These are phyloP conservation scores for Solanum chmielewskii DNA, from an alignment of 257 asterid genomes.

Conservation along the genomic window DNA sequence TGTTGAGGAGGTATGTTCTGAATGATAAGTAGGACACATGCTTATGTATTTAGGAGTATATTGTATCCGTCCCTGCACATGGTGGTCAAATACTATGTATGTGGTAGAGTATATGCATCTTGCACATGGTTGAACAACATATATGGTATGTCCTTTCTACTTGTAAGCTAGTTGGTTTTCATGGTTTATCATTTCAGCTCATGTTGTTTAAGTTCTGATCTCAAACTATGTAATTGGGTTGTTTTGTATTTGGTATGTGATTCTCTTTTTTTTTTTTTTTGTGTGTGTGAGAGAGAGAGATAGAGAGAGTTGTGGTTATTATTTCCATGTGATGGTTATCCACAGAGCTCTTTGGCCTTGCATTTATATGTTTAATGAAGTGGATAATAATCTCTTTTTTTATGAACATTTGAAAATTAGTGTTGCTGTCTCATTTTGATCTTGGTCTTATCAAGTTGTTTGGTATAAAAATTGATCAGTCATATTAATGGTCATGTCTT, in stretches of 20 bases:
- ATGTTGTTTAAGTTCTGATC: not conserved
- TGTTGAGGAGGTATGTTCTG: not conserved
- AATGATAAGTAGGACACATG: not conserved
- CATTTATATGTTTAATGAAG: not conserved
- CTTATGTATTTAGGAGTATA: not conserved
- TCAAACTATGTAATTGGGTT: not conserved
- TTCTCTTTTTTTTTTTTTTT: not conserved
- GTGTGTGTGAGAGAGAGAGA: rapidly evolving
- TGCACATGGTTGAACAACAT: not conserved
- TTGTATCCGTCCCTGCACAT: not conserved
- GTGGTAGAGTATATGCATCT: not conserved
- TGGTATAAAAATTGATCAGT: not conserved
- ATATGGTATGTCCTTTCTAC: not conserved
- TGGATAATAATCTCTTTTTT: not conserved
- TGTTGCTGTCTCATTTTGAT: not conserved
- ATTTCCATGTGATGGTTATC: not conserved
- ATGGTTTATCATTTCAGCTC: not conserved
- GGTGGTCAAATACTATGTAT: not conserved
- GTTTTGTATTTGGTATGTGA: not conserved
- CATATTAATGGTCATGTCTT: not conserved
- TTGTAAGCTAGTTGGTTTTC: not conserved
- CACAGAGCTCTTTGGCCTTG: not conserved
- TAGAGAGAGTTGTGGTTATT: not conserved
- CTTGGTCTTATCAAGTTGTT: not conserved
- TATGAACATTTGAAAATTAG: not conserved